Conservation (phyloP, 805 yeast genomes). For the Zygosaccharomyces pseudorouxii region DNA sequence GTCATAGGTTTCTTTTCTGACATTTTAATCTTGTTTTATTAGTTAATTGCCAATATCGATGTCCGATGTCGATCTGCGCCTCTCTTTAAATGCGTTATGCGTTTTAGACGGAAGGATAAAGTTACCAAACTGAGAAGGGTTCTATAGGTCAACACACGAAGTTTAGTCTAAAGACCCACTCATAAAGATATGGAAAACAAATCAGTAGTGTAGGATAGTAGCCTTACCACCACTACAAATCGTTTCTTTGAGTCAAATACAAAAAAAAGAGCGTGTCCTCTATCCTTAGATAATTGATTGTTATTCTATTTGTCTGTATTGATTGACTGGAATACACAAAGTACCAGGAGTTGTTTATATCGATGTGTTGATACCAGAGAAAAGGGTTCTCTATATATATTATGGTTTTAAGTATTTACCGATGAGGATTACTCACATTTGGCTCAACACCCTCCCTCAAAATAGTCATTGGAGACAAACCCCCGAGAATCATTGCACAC, state of each 20-base stretch:
- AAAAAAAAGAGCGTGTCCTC: not conserved
- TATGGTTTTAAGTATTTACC: not conserved
- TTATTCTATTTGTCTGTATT: no score
- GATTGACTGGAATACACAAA: no score
- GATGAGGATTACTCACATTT: slow-evolving; percentile 7
- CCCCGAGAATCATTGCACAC: not conserved
- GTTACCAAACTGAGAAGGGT: not conserved
- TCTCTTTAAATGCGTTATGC: not conserved
- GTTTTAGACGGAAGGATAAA: not conserved
- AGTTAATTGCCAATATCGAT: not conserved
- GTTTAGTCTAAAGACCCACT: not conserved
- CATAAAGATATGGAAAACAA: not conserved
- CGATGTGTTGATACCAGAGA: not conserved
- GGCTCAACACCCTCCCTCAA: slow-evolving; percentile 2
- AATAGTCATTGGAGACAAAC: slow-evolving; percentile 5
- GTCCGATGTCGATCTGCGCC: not conserved
- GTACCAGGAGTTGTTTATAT: no score
- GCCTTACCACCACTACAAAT: not conserved
- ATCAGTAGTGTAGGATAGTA: not conserved
- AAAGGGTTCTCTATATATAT: not conserved
- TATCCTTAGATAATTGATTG: no score
- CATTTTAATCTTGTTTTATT: slow-evolving; percentile 1
- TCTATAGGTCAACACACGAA: not conserved
- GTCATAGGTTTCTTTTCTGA: slow-evolving; percentile 11
- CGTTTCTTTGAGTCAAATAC: not conserved